These are phyloP conservation scores for Nyssa sinensis DNA, from an alignment of 148 eudicot species.

Conservation along the genomic window DNA sequence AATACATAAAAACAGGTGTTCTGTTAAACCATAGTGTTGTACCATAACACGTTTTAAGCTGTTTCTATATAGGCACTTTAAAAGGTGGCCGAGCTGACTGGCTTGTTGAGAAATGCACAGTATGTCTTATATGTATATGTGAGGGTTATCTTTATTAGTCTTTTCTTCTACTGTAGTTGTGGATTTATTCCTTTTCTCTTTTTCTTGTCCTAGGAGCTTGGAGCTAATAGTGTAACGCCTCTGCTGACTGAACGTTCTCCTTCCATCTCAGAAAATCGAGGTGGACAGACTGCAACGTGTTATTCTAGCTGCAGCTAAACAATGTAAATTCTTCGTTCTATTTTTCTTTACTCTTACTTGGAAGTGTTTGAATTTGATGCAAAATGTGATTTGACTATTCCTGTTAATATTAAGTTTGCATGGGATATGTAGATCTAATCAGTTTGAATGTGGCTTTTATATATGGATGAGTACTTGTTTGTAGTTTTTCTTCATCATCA, in stretches of 20 bases:
- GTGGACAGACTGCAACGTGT: constrained; percentile 85
- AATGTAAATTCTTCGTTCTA: constrained; percentile 42
- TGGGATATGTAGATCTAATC: not conserved
- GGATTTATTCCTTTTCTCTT: not conserved
- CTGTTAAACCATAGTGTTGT: not conserved
- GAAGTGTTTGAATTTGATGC: not conserved
- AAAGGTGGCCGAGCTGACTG: constrained; percentile 98
- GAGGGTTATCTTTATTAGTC: not conserved
- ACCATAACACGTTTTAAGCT: constrained; percentile 13
- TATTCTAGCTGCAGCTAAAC: constrained; percentile 80
- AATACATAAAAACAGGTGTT: not conserved
- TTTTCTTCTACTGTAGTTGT: not conserved
- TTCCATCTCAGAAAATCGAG: constrained; percentile 82
- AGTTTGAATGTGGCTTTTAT: not conserved
- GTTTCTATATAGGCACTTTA: constrained; percentile 56
- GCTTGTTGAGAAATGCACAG: constrained; percentile 99
- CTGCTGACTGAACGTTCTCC: constrained; percentile 82
- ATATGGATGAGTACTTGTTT: not conserved
- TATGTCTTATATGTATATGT: constrained; percentile 23
- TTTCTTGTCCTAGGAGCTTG: constrained; percentile 64
- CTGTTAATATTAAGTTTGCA: not conserved
- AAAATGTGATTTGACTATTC: not conserved
- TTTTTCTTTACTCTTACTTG: not conserved
- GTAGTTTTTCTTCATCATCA: not conserved
- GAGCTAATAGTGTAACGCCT: constrained; percentile 85